These are phyloP conservation scores for Erodium trifolium DNA, from an alignment of 441 rosid genomes.

Conservation along the genomic window DNA sequence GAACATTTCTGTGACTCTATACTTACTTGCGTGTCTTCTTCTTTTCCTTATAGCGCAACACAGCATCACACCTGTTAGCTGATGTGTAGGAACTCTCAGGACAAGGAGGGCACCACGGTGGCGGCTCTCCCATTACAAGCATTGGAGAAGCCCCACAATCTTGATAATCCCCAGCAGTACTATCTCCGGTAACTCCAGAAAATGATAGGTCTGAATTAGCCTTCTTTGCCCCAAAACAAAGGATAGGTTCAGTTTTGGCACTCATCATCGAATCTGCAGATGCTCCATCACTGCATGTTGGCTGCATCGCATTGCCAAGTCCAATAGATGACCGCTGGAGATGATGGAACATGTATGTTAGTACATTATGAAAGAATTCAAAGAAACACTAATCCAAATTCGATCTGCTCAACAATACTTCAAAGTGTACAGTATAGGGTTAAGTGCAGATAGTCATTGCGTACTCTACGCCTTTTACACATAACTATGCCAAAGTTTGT, in stretches of 20 bases:
- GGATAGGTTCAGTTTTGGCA: slow-evolving; percentile 76
- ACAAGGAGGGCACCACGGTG: slow-evolving; percentile 63
- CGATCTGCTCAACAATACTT: not conserved
- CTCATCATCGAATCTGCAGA: slow-evolving; percentile 74
- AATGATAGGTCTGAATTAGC: slow-evolving; percentile 74
- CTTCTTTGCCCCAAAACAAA: slow-evolving; percentile 46
- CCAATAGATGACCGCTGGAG: slow-evolving; percentile 51
- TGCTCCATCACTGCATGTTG: slow-evolving; percentile 67
- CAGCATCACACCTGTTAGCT: slow-evolving; percentile 70
- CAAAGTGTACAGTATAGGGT: not conserved
- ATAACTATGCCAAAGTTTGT: too few species aligned
- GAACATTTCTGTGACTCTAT: not conserved
- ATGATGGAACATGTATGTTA: slow-evolving; percentile 9
- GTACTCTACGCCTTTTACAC: too few species aligned
- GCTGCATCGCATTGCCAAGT: slow-evolving; percentile 44
- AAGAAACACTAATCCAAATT: not conserved
- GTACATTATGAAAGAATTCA: not conserved
- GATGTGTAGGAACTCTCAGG: slow-evolving; percentile 49
- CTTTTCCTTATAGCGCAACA: slow-evolving; percentile 94
- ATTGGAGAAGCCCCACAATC: slow-evolving; percentile 83
- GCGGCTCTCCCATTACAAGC: slow-evolving; percentile 82
- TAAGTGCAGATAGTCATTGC: too few species aligned
- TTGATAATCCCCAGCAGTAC: slow-evolving; percentile 72
- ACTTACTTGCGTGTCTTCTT: slow-evolving; percentile 92
- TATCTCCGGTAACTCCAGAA: slow-evolving; percentile 87